Evolutionary conservation across 768 basidiomycete genomes (phyloP).

Genomic region (Hypholoma fasciculare): DNA sequence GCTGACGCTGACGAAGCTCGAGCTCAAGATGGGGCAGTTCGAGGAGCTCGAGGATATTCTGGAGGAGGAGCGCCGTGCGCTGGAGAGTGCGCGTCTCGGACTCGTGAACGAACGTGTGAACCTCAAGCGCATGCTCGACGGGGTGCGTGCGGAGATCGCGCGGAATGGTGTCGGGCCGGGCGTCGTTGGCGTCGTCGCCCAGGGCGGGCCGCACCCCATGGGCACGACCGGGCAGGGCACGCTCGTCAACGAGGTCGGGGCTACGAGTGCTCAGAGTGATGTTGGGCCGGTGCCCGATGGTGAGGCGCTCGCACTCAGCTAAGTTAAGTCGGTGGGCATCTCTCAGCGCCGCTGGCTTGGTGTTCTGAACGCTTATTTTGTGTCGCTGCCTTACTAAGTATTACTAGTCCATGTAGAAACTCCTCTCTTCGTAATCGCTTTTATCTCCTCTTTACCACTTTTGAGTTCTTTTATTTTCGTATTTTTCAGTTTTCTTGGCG

Average conservation of each 20-base stretch:
- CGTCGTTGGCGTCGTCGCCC: conserved; percentile 17
- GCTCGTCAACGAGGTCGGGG: conserved; percentile 51
- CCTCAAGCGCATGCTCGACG: conserved; percentile 71
- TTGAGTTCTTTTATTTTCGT: neutral
- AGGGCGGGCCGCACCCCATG: conserved; percentile 36
- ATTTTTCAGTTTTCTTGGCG: neutral
- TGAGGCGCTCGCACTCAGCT: conserved; percentile 50
- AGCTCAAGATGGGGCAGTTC: conserved; percentile 93
- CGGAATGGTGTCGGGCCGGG: conserved; percentile 45
- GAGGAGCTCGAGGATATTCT: conserved; percentile 91
- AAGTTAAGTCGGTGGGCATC: conserved; percentile 13
- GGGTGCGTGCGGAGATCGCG: conserved; percentile 62
- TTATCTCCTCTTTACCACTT: neutral
- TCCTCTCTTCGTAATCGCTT: neutral
- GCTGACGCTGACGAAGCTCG: conserved; percentile 82
- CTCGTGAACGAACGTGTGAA: conserved; percentile 78
- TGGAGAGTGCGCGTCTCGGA: conserved; percentile 82
- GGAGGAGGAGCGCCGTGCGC: conserved; percentile 83
- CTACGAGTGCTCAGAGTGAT: conserved; percentile 47
- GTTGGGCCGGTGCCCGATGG: conserved; percentile 58
- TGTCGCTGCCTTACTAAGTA: conserved; percentile 1
- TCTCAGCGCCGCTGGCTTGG: neutral
- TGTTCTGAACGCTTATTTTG: neutral
- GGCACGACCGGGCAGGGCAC: conserved; percentile 65
- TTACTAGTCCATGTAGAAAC: conserved; percentile 8